These are phyloP conservation scores for Lyophyllum shimeji DNA, from an alignment of 768 basidiomycete genomes.

Conservation along the genomic window DNA sequence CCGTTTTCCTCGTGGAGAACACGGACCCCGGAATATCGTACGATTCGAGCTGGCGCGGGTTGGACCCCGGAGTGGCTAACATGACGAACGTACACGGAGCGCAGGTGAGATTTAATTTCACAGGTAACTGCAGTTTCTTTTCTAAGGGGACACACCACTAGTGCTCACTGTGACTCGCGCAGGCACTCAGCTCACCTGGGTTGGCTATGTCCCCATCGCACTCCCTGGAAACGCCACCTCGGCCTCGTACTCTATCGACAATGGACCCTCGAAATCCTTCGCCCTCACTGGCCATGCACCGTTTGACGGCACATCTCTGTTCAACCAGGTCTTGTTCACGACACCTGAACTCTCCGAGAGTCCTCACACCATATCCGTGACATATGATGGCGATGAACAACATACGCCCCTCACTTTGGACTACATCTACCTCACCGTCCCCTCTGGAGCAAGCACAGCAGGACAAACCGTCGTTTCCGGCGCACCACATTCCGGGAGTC, in stretches of 20 bases:
- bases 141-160: no score
- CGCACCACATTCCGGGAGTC: neutral
- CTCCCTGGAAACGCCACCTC: neutral
- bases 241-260: slow-evolving; percentile 11
- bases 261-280: slow-evolving; percentile 1
- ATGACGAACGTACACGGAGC: slow-evolving; percentile 1
- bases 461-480: neutral
- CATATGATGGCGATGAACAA: slow-evolving; percentile 2
- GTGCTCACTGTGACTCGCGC: neutral
- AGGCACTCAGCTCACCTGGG: slow-evolving; percentile 8
- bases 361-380: slow-evolving; percentile 7
- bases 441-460: neutral
- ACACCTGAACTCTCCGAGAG: slow-evolving; percentile 2
- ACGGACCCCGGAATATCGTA: neutral
- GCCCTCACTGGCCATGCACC: slow-evolving; percentile 1
- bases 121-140: neutral
- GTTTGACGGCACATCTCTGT: neutral
- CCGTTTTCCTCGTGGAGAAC: neutral
- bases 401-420: slow-evolving; percentile 7
- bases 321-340: slow-evolving; percentile 8
- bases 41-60: slow-evolving; percentile 1
- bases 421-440: neutral
- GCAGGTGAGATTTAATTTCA: slow-evolving; percentile 3
- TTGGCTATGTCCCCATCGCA: slow-evolving; percentile 7
- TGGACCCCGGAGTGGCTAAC: neutral